Evolutionary conservation across 306 rosid species (phyloP).

Genomic region (Malus sylvestris): DNA sequence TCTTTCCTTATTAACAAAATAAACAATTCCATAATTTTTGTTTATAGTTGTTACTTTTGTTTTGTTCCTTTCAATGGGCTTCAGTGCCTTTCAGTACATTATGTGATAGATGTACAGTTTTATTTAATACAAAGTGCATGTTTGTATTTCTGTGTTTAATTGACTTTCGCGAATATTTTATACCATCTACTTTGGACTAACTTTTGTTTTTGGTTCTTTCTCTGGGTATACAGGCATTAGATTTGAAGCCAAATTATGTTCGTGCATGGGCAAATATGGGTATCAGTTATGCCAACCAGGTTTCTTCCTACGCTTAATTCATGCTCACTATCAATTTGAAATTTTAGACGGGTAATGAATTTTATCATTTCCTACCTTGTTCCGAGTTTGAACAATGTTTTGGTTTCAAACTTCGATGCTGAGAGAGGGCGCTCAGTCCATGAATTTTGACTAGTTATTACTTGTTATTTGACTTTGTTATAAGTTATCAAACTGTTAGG

Average conservation of each 20-base stretch:
- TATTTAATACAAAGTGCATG: background rate
- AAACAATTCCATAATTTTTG: background rate
- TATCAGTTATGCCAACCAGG: slow-evolving; percentile 98
- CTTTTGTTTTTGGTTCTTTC: background rate
- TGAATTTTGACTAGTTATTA: background rate
- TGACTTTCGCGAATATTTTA: background rate
- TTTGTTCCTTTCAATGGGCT: background rate
- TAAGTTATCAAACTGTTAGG: background rate
- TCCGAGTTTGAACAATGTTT: background rate
- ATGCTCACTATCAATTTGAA: background rate
- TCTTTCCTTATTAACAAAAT: background rate
- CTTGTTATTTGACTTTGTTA: background rate
- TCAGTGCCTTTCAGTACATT: background rate
- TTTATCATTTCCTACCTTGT: background rate
- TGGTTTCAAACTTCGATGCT: background rate
- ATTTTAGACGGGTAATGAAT: background rate
- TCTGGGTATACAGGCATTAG: slow-evolving; percentile 62
- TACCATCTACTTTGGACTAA: slow-evolving; percentile 5
- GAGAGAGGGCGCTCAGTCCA: background rate
- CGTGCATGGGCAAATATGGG: slow-evolving; percentile 99
- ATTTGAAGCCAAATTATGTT: slow-evolving; percentile 96
- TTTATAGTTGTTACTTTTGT: background rate
- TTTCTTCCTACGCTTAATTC: slow-evolving; percentile 19
- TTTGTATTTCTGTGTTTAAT: background rate
- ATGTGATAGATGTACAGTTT: background rate